phyloP scores from a whole-genome alignment of 139 green algal genomes.

The Penium margaritaceum region DNA sequence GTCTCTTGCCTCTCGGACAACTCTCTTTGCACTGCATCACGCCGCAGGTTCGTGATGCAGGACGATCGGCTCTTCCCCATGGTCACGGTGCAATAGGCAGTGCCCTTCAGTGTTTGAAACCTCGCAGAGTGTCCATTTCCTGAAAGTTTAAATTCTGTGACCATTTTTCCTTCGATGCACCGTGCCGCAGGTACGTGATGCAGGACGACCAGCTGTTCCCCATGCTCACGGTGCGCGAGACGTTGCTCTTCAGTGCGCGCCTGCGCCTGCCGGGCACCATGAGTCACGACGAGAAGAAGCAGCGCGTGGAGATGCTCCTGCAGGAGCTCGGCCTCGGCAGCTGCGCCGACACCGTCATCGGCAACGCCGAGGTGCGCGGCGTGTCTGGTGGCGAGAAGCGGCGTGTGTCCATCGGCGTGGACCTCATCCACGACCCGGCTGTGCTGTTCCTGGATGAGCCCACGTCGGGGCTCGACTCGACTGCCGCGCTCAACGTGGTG shows the following conservation, averaged over 20 bases:
- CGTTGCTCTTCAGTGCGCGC: constrained; percentile 38
- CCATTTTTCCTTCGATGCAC: too few relatives aligned
- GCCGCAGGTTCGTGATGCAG: constrained; percentile 19
- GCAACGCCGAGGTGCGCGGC: constrained; percentile 39
- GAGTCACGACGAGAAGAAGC: constrained; percentile 27
- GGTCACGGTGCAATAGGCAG: neutral
- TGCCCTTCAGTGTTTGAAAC: neutral
- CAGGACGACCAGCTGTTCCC: constrained; percentile 56
- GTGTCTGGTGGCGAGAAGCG: constrained; percentile 82
- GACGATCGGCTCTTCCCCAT: constrained; percentile 13
- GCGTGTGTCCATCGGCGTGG: constrained; percentile 77
- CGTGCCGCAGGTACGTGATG: constrained; percentile 47
- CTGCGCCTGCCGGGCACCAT: constrained; percentile 42
- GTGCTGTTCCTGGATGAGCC: constrained; percentile 71
- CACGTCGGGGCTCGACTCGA: constrained; percentile 81
- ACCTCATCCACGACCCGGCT: constrained; percentile 86
- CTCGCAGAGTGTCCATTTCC: neutral
- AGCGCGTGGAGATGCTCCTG: constrained; percentile 29
- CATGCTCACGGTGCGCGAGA: constrained; percentile 52
- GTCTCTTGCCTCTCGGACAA: neutral
- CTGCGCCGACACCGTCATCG: constrained; percentile 40
- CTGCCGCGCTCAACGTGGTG: constrained; percentile 59
- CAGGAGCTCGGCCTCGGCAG: constrained; percentile 17
- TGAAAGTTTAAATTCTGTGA: neutral
- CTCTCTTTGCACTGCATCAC: too few relatives aligned